Evolutionary conservation across 1,139 yeast species (phyloP).

Genomic region (Protomyces macrosporus): DNA sequence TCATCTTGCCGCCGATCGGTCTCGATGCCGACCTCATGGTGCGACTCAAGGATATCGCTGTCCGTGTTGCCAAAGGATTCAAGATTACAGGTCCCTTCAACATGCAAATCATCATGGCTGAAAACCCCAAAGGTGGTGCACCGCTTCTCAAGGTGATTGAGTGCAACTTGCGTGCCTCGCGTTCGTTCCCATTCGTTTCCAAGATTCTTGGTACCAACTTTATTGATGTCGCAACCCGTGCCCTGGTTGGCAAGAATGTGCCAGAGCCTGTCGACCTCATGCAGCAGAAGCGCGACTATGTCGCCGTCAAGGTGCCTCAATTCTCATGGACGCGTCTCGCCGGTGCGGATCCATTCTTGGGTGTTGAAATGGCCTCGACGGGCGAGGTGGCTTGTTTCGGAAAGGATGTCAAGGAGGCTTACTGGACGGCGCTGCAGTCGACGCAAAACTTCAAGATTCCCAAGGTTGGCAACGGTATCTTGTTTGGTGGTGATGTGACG

Average conservation of each 20-base stretch:
- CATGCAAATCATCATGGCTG: slow-evolving; percentile 88
- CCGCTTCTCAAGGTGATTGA: slow-evolving; percentile 84
- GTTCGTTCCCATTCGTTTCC: slow-evolving; percentile 98
- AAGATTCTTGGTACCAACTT: slow-evolving; percentile 91
- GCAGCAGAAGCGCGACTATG: slow-evolving; percentile 58
- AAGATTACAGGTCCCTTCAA: slow-evolving; percentile 96
- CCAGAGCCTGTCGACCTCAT: slow-evolving; percentile 67
- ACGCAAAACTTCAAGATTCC: slow-evolving; percentile 96
- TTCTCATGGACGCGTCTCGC: slow-evolving; percentile 96
- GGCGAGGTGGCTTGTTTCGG: slow-evolving; percentile 99
- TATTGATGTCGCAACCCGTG: slow-evolving; percentile 88
- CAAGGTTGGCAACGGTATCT: slow-evolving; percentile 76
- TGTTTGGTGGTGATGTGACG: slow-evolving; percentile 87
- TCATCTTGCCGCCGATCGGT: slow-evolving; percentile 83
- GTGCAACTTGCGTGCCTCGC: slow-evolving; percentile 96
- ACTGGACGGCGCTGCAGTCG: slow-evolving; percentile 95
- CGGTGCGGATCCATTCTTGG: slow-evolving; percentile 97
- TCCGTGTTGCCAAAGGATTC: slow-evolving; percentile 90
- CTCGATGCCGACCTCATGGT: slow-evolving; percentile 55
- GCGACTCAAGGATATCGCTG: slow-evolving; percentile 74
- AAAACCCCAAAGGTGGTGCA: slow-evolving; percentile 39
- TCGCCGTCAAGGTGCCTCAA: slow-evolving; percentile 96
- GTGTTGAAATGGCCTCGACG: slow-evolving; percentile 98
- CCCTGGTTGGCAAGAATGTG: slow-evolving; percentile 67
- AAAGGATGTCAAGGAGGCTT: slow-evolving; percentile 74